Evolutionary conservation across 2,329 filamentous ascomycete species (phyloP).

Genomic region (Colletotrichum sp.): DNA sequence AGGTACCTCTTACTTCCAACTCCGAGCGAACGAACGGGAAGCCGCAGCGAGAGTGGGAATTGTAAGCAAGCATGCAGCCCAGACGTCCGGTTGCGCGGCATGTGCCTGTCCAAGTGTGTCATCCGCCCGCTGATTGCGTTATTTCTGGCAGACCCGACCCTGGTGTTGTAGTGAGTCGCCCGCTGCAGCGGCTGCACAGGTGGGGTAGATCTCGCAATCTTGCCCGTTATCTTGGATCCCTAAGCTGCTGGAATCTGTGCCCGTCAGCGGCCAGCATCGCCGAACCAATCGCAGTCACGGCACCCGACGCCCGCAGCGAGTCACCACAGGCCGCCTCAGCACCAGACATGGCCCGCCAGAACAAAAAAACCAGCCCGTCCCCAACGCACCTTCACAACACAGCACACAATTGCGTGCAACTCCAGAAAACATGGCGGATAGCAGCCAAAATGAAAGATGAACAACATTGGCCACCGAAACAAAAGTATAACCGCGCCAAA

Average conservation of each 20-base stretch:
- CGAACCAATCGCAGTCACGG: background rate
- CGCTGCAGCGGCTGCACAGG: background rate
- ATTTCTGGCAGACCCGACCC: background rate
- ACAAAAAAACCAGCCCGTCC: background rate
- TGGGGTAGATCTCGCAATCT: background rate
- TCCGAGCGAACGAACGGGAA: background rate
- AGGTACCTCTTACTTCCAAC: background rate
- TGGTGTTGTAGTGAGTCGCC: background rate
- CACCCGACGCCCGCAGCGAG: background rate
- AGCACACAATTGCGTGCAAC: background rate
- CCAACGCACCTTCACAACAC: background rate
- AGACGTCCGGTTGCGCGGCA: background rate
- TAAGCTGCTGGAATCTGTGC: background rate
- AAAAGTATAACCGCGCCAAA: background rate
- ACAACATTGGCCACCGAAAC: background rate
- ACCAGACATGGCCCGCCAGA: background rate
- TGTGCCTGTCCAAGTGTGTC: background rate
- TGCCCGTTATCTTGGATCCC: background rate
- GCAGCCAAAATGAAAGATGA: background rate
- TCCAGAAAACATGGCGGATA: background rate
- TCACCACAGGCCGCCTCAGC: background rate
- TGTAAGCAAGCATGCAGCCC: background rate
- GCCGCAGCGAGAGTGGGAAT: background rate
- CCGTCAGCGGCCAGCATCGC: background rate
- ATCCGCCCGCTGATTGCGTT: slow-evolving; percentile 16